Conservation (phyloP, 441 rosid species). For the Populus trichocarpa region DNA sequence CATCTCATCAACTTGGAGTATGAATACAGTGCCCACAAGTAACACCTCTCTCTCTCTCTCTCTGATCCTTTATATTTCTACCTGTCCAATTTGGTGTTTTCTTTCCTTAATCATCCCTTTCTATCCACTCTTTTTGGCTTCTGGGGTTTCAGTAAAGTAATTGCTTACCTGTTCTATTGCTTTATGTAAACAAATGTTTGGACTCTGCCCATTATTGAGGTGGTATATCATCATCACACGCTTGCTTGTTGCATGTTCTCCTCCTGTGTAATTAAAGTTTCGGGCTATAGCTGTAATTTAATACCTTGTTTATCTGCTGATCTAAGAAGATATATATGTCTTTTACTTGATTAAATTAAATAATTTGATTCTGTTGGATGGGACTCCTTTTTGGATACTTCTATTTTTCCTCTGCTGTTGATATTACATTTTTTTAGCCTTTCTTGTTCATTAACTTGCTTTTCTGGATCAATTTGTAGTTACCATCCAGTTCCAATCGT, state of each 20-base stretch:
- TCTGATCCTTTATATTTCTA: not conserved
- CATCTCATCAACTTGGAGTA: slow-evolving; percentile 67
- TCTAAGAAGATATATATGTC: no score
- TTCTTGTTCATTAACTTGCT: slow-evolving; percentile 2
- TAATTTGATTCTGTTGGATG: not conserved
- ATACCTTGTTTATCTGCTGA: not conserved
- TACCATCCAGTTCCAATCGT: slow-evolving; percentile 96
- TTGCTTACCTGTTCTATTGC: not conserved
- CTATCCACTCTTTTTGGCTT: slow-evolving; percentile 8
- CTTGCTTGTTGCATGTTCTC: not conserved
- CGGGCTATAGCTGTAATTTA: not conserved
- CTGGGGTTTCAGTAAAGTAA: slow-evolving; percentile 21
- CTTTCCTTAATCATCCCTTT: not conserved
- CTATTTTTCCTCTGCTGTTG: not conserved
- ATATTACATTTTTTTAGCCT: not conserved
- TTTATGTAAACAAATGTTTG: not conserved
- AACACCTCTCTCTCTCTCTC: slow-evolving; percentile 13
- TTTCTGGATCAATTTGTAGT: slow-evolving; percentile 37
- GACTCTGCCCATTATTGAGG: not conserved
- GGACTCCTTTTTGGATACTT: not conserved
- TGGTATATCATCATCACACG: not conserved
- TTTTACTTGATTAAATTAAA: no score
- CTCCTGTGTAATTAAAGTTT: not conserved
- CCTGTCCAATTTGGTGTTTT: not conserved
- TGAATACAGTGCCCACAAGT: slow-evolving; percentile 94